A percentile compares a stretch with the other conserved stretches of the same genome.
Conservation (phyloP, 2,329 filamentous ascomycete genomes). For the Chaetomium olivaceum region DNA sequence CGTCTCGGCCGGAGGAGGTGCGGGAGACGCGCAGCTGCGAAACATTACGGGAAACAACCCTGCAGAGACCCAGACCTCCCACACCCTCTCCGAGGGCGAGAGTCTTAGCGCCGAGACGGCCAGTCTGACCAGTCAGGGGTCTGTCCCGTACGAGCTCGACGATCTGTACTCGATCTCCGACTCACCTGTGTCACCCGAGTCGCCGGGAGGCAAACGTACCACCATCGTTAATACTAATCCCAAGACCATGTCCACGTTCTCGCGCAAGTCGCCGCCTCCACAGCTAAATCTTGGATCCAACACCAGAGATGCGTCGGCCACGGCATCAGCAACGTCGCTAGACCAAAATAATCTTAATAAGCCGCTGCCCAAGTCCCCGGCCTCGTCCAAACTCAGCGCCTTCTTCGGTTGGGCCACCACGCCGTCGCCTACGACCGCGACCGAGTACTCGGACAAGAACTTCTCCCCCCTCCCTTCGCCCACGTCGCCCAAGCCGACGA, state of each 20-base stretch:
- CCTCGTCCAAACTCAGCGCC: constrained; percentile 50
- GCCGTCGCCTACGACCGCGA: constrained; percentile 48
- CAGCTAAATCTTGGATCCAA: constrained; percentile 52
- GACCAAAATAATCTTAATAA: constrained; percentile 49
- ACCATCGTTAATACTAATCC: constrained; percentile 41
- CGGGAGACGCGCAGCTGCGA: constrained; percentile 37
- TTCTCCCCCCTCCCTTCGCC: constrained; percentile 55
- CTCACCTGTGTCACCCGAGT: constrained; percentile 27
- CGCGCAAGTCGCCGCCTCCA: constrained; percentile 53
- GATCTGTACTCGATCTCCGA: constrained; percentile 34
- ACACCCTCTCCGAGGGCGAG: constrained; percentile 48
- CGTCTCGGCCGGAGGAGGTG: constrained; percentile 8
- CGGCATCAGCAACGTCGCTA: constrained; percentile 26
- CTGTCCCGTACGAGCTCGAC: constrained; percentile 36
- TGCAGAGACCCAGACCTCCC: constrained; percentile 48
- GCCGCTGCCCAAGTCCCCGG: constrained; percentile 56
- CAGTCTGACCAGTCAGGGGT: constrained; percentile 39
- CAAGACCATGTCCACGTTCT: constrained; percentile 49
- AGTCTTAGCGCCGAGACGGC: constrained; percentile 46
- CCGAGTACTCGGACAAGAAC: constrained; percentile 52
- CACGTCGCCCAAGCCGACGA: constrained; percentile 45
- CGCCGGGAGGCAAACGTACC: constrained; percentile 31
- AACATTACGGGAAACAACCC: constrained; percentile 46
- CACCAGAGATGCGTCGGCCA: constrained; percentile 36
- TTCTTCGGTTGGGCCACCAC: constrained; percentile 56